Evolutionary conservation across 2,329 filamentous ascomycete species (phyloP), one percentile per base, ranked within the genome.

Genomic region (Dothidotthia symphoricarpi): DNA sequence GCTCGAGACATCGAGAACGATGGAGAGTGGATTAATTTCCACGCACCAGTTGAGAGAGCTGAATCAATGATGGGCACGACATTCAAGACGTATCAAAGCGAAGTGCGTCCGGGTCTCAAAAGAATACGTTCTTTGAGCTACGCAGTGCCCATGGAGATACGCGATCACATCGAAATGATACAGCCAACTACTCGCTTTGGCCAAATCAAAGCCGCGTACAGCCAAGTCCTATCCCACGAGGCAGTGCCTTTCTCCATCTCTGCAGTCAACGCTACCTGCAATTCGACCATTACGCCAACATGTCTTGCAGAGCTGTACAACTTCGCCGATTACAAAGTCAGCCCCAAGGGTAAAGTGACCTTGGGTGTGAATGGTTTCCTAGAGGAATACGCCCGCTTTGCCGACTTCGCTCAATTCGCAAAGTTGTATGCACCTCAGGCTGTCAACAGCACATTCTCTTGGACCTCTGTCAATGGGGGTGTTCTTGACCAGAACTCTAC

Each of bases 181-280:
- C 79, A 84, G 59, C 82, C 82, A 1, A 85, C 81, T 0, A 85
- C 78, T 3, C 72, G 76, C 26, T 85, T 85, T 41, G 76, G 77
- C 13, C 67, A 73, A 38, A 69, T 76, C 15, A 61, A 59, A 19
- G 50, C 73, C 2, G 71, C 76, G 39, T 57, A 51, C 29, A 69
- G 59, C 16, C 62, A 63, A 6, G 57, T 69, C 10, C 39, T 62
- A 14, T 55, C 59, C 22, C 47, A 62, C 28, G 52, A 63, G 33
- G 45, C 45, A 3, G 45, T 51, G 7, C 47, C 48, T 7, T 45
- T 60, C 13, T 48, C 44, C 3, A 36, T 38, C 24, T 46, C 49
- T 24, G 54, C 53, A n/a, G 47, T 57, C 14, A 63, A 67, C 10
- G 57, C 64, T 5, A 61, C 55, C 27, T 76, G 74, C 53, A 68